These are phyloP conservation scores for Leptographium wingfieldii DNA, from an alignment of 2,329 filamentous ascomycete genomes.

Conservation along the genomic window DNA sequence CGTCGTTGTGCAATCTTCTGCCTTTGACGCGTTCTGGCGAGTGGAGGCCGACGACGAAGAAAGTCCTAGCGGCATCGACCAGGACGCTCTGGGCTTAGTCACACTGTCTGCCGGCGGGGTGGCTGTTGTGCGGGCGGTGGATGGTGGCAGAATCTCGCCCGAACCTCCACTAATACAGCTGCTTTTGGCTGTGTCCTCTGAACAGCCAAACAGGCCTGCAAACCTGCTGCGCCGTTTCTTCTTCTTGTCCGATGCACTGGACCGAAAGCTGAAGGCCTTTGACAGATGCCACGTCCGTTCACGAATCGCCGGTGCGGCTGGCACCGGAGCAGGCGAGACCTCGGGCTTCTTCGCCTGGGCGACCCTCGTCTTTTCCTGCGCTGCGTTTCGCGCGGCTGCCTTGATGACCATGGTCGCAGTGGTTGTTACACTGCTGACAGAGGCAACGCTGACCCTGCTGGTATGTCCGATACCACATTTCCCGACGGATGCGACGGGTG, in stretches of 20 bases:
- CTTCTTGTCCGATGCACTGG: not conserved
- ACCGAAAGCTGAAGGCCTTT: slow-evolving; percentile 5
- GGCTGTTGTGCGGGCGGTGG: slow-evolving; percentile 2
- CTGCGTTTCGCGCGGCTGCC: not conserved
- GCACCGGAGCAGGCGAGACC: not conserved
- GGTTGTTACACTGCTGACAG: not conserved
- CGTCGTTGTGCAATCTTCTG: not conserved
- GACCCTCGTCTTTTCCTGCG: not conserved
- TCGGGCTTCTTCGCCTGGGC: too few species aligned
- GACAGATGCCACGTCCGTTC: slow-evolving; percentile 9
- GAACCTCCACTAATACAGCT: not conserved
- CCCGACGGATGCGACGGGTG: not conserved
- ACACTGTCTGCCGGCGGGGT: not conserved
- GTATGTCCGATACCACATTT: not conserved
- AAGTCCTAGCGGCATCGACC: slow-evolving; percentile 5
- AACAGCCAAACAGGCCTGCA: not conserved
- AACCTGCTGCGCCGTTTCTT: not conserved
- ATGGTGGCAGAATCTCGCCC: not conserved
- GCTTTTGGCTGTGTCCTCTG: not conserved
- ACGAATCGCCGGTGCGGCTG: not conserved
- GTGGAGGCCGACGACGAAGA: not conserved
- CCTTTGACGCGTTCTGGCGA: not conserved
- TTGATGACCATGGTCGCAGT: not conserved
- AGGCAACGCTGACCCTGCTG: not conserved
- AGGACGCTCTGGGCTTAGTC: slow-evolving; percentile 9